phyloP scores from a whole-genome alignment of 139 green algal genomes.

The Ulvella scutata region DNA sequence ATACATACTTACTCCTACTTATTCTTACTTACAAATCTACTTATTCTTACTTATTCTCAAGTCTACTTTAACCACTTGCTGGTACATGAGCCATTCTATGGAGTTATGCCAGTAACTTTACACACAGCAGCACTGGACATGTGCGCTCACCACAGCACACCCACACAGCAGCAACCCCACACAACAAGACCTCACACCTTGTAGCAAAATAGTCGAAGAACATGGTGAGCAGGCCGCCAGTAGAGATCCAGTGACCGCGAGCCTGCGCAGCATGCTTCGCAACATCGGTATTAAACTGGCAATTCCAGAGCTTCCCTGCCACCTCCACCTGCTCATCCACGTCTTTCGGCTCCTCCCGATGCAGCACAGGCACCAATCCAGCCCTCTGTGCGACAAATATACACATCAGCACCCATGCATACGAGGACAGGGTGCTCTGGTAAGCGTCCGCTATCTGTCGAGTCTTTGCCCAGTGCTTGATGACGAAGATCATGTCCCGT shows the following conservation, averaged over 20 bases:
- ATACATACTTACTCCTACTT: too few species aligned
- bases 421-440: conserved; percentile 74
- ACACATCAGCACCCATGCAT: conserved; percentile 85
- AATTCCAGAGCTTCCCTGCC: conserved; percentile 26
- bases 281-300: conserved; percentile 53
- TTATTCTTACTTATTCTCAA: too few species aligned
- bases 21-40: too few species aligned
- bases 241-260: not conserved
- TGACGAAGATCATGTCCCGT: conserved; percentile 49
- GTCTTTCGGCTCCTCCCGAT: conserved; percentile 34
- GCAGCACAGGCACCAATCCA: conserved; percentile 67
- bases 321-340: conserved; percentile 7
- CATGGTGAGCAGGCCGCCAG: conserved; percentile 20
- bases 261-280: conserved; percentile 15
- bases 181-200: not conserved
- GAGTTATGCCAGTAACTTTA: too few species aligned
- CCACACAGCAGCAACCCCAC: not conserved
- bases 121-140: too few species aligned
- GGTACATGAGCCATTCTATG: too few species aligned
- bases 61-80: too few species aligned
- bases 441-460: conserved; percentile 75
- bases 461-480: conserved; percentile 88
- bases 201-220: conserved; percentile 80
- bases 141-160: not conserved
- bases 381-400: conserved; percentile 69